Percentiles rank a stretch among this genome's conserved stretches.
Evolutionary conservation across 1,139 yeast genomes (phyloP).

Genomic region (Kluyveromyces marxianus): DNA sequence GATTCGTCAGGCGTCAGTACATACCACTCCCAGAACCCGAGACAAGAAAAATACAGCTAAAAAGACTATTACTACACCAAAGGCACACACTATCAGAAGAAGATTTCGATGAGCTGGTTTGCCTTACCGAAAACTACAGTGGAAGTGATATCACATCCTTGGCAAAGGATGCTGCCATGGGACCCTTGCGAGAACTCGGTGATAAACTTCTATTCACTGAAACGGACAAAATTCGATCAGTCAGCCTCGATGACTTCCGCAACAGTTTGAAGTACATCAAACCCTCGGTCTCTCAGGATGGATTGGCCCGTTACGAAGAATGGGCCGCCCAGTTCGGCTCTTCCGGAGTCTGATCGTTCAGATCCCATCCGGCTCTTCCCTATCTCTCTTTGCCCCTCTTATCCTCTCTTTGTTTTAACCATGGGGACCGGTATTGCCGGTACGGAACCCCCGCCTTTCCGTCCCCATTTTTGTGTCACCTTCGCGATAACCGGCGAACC

Average conservation of each 20-base stretch:
- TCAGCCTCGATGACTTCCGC: conserved; percentile 66
- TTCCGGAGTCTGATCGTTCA: conserved; percentile 47
- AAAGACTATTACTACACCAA: conserved; percentile 64
- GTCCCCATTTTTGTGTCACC: too few species aligned
- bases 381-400: neutral
- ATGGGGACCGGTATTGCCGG: too few species aligned
- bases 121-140: conserved; percentile 70
- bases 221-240: conserved; percentile 78
- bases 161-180: conserved; percentile 98
- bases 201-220: conserved; percentile 80
- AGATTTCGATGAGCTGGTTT: conserved; percentile 56
- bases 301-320: conserved; percentile 68
- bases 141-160: conserved; percentile 94
- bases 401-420: neutral
- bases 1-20: conserved; percentile 89
- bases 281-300: conserved; percentile 87
- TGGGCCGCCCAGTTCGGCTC: conserved; percentile 93
- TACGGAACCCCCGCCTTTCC: too few species aligned
- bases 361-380: neutral
- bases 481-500: too few species aligned
- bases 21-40: conserved; percentile 90
- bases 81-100: conserved; percentile 60
- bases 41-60: conserved; percentile 68
- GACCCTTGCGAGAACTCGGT: conserved; percentile 86
- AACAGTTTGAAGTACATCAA: conserved; percentile 75